Percentiles rank a stretch among this genome's conserved stretches.
These are phyloP conservation scores for Neurospora discreta DNA, from an alignment of 495 filamentous ascomycete genomes.

Conservation along the genomic window DNA sequence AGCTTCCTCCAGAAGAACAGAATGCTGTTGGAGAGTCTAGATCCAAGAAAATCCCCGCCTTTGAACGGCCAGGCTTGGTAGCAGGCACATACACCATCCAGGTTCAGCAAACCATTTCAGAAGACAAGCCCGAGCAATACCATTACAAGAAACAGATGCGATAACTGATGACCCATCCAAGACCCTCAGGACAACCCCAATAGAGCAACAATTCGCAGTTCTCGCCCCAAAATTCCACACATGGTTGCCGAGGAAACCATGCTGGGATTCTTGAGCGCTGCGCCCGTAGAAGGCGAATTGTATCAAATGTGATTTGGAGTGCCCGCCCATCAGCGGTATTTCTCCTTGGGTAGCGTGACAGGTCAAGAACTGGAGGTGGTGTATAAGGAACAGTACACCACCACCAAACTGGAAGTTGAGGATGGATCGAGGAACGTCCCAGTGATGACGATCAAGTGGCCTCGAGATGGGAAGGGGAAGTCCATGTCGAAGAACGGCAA, in stretches of 20 bases:
- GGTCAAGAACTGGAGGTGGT: not conserved
- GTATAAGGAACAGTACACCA: not conserved
- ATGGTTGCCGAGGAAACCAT: slow-evolving; percentile 14
- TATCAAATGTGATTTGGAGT: not conserved
- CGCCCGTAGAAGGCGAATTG: not conserved
- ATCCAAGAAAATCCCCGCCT: too few species aligned
- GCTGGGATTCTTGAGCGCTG: slow-evolving; percentile 5
- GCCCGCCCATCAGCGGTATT: slow-evolving; percentile 27
- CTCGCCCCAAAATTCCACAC: slow-evolving; percentile 7
- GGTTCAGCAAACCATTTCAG: not conserved
- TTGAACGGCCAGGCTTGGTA: too few species aligned
- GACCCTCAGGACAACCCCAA: too few species aligned
- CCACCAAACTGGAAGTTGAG: not conserved
- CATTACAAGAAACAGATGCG: too few species aligned
- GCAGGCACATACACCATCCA: not conserved
- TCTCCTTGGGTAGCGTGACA: slow-evolving; percentile 3
- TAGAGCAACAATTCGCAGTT: too few species aligned
- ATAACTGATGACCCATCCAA: too few species aligned
- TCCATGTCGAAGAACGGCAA: too few species aligned
- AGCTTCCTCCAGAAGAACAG: not conserved
- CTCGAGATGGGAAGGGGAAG: not conserved
- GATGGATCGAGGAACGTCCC: not conserved
- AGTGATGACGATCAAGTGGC: not conserved
- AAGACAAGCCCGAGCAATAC: not conserved
- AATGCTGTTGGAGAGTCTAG: too few species aligned